phyloP scores from a whole-genome alignment of 2,329 filamentous ascomycete genomes.

The Phoma sp. region DNA sequence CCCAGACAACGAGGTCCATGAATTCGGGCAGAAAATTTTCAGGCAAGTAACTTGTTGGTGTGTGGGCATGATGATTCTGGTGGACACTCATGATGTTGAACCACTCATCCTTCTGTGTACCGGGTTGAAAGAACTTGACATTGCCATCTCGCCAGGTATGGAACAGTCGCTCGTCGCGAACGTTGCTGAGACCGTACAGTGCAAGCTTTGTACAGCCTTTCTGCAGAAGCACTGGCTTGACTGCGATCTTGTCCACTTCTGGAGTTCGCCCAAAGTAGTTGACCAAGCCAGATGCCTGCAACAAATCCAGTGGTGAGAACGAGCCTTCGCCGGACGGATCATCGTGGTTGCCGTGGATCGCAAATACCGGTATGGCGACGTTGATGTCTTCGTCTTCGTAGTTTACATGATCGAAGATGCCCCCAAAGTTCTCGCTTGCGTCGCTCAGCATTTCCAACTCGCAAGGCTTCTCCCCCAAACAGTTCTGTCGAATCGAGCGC shows the following conservation, averaged over 20 bases:
- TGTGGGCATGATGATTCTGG: conserved; percentile 94
- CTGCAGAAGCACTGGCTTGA: conserved; percentile 90
- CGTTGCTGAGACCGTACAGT: conserved; percentile 92
- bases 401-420: conserved; percentile 90
- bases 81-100: conserved; percentile 96
- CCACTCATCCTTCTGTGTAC: conserved; percentile 82
- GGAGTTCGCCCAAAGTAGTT: conserved; percentile 96
- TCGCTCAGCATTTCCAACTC: conserved; percentile 95
- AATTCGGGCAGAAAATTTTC: conserved; percentile 93
- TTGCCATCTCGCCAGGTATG: conserved; percentile 91
- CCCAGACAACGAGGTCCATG: conserved; percentile 92
- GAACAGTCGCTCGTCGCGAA: conserved; percentile 92
- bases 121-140: conserved; percentile 90
- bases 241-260: conserved; percentile 89
- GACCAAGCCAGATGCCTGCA: conserved; percentile 88
- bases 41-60: conserved; percentile 89
- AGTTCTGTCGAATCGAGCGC: conserved; percentile 90
- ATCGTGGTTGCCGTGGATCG: conserved; percentile 98
- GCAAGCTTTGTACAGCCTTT: conserved; percentile 94
- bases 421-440: conserved; percentile 87
- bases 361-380: conserved; percentile 94
- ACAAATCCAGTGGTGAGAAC: conserved; percentile 85
- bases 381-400: conserved; percentile 98
- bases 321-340: conserved; percentile 97
- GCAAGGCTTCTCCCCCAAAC: conserved; percentile 92